phyloP scores from a whole-genome alignment of 1,284 basidiomycete species.

The Marasmius oreades region DNA sequence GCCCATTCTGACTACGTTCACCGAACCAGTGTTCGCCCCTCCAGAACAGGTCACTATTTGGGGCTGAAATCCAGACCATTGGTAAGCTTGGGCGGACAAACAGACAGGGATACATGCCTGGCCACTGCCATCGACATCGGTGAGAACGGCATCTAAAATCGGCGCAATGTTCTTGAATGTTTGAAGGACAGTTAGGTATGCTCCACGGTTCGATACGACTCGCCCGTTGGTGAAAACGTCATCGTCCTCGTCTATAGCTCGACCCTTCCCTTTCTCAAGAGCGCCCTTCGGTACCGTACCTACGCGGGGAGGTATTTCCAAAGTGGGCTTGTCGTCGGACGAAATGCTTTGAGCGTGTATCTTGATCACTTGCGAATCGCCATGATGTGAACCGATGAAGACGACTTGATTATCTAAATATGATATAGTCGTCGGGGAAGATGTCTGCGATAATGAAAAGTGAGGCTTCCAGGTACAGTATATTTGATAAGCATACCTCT shows the following conservation, averaged over 20 bases:
- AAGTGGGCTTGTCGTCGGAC: conserved; percentile 38
- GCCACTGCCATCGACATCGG: conserved; percentile 72
- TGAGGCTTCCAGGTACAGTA: neutral
- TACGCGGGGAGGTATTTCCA: conserved; percentile 48
- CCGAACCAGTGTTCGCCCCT: conserved; percentile 73
- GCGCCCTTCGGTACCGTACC: conserved; percentile 33
- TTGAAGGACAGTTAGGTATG: conserved; percentile 56
- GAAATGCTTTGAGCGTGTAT: conserved; percentile 46
- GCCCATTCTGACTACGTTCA: conserved; percentile 83
- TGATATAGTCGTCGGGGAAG: conserved; percentile 73
- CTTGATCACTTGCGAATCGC: conserved; percentile 76
- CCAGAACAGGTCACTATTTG: conserved; percentile 92
- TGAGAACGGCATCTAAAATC: conserved; percentile 79
- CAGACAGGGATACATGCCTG: conserved; percentile 48
- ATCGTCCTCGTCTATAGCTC: conserved; percentile 23
- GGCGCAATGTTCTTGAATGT: conserved; percentile 83
- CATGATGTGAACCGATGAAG: conserved; percentile 81
- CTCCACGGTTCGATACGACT: conserved; percentile 48
- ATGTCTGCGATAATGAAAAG: conserved; percentile 47
- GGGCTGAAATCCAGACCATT: conserved; percentile 38
- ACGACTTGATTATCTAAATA: conserved; percentile 74
- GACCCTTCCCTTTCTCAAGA: conserved; percentile 32
- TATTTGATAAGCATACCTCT: conserved; percentile 45
- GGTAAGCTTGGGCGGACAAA: conserved; percentile 7
- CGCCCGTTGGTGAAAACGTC: conserved; percentile 31